Percentiles rank a stretch among this genome's conserved stretches.
Evolutionary conservation across 805 yeast species (phyloP).

Genomic region (Isabelozyma pseudorhagii): DNA sequence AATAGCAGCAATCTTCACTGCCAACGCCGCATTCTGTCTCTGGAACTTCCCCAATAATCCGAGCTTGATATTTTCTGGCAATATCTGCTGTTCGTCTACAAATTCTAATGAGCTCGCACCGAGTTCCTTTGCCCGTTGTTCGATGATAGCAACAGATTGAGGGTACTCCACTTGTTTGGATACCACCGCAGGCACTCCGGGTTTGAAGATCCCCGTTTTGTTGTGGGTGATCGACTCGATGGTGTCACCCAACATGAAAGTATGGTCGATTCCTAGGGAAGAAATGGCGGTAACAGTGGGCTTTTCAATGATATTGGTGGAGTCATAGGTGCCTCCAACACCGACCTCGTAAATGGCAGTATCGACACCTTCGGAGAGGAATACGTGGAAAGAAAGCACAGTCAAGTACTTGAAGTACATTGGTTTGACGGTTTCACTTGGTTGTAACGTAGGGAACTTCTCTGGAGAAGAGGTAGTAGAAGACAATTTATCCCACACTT

Average conservation of each 20-base stretch:
- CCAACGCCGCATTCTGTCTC: constrained; percentile 80
- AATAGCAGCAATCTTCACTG: constrained; percentile 63
- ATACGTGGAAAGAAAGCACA: constrained; percentile 84
- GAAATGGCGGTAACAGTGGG: constrained; percentile 88
- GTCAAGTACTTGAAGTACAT: constrained; percentile 92
- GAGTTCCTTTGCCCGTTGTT: constrained; percentile 68
- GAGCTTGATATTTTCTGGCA: constrained; percentile 39
- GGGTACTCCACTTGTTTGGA: constrained; percentile 51
- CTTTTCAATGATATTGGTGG: constrained; percentile 79
- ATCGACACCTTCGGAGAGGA: constrained; percentile 83
- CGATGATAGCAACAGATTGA: constrained; percentile 53
- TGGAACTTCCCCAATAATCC: constrained; percentile 89
- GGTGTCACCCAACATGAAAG: constrained; percentile 80
- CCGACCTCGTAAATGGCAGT: constrained; percentile 97
- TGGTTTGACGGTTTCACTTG: constrained; percentile 74
- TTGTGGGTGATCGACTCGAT: constrained; percentile 93
- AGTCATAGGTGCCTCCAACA: constrained; percentile 95
- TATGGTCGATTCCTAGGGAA: constrained; percentile 89
- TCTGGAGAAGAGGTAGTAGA: constrained; percentile 50
- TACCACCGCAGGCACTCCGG: constrained; percentile 63
- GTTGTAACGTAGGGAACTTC: constrained; percentile 61
- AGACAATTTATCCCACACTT: constrained; percentile 84
- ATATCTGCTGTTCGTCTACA: constrained; percentile 39
- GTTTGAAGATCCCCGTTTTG: constrained; percentile 89
- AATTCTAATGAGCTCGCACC: constrained; percentile 42